phyloP scores from a whole-genome alignment of 495 filamentous ascomycete genomes.

The Xylaria sp. region DNA sequence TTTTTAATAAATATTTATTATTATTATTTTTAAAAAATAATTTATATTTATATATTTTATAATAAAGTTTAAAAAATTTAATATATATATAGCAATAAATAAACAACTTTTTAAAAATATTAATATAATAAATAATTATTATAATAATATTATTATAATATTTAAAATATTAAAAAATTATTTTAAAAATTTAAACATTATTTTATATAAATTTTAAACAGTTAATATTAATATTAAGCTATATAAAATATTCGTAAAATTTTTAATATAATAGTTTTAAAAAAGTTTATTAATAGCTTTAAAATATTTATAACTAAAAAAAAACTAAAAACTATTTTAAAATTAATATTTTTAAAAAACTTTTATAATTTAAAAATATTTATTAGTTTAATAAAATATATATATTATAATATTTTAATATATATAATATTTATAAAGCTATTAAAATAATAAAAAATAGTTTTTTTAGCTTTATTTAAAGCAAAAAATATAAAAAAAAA shows the following conservation, averaged over 20 bases:
- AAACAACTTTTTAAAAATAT: constrained; percentile 13
- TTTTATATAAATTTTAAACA: background rate
- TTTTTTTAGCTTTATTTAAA: constrained; percentile 6
- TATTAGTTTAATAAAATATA: constrained; percentile 6
- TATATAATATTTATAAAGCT: constrained; percentile 1
- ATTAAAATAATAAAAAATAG: constrained; percentile 10
- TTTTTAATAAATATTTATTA: constrained; percentile 8
- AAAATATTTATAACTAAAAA: background rate
- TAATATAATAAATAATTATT: background rate
- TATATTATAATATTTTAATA: constrained; percentile 10
- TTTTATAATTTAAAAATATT: constrained; percentile 4
- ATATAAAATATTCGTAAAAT: constrained; percentile 13
- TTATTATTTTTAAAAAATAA: background rate
- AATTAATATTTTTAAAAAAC: background rate
- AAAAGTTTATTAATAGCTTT: background rate
- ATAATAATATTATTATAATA: constrained; percentile 9
- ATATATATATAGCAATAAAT: constrained; percentile 9
- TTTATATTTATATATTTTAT: constrained; percentile 8
- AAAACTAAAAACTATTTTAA: background rate
- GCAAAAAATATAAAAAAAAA: background rate
- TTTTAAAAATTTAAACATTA: background rate
- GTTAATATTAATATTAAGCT: constrained; percentile 15
- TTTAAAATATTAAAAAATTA: constrained; percentile 8
- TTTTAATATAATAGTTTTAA: constrained; percentile 8
- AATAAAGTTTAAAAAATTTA: constrained; percentile 11